Evolutionary conservation across 116 monocot genomes (phyloP).

Genomic region (Iris pallida): DNA sequence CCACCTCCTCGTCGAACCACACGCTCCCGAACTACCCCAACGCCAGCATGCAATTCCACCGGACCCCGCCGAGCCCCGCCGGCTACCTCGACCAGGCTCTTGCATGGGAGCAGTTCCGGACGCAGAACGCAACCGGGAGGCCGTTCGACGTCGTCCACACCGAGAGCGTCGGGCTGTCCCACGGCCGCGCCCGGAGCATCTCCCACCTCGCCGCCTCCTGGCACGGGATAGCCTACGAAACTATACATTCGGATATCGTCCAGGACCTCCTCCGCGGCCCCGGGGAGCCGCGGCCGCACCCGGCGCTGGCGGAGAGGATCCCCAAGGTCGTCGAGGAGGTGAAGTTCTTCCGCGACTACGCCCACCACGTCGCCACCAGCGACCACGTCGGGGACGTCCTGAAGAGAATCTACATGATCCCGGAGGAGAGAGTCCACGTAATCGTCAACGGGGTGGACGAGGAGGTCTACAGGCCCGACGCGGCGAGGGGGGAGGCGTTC

Average conservation of each 20-base stretch:
- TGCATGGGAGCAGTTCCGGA: slow-evolving; percentile 54
- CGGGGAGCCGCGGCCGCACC: slow-evolving; percentile 22
- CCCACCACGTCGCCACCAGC: slow-evolving; percentile 86
- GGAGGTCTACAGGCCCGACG: slow-evolving; percentile 33
- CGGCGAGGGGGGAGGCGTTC: slow-evolving; percentile 23
- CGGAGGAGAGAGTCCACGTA: slow-evolving; percentile 65
- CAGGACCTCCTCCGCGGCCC: slow-evolving; percentile 56
- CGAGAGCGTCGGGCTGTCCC: slow-evolving; percentile 69
- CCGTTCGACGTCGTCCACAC: slow-evolving; percentile 72
- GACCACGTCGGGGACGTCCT: slow-evolving; percentile 86
- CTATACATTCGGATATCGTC: slow-evolving; percentile 78
- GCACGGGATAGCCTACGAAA: slow-evolving; percentile 88
- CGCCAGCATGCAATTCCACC: slow-evolving; percentile 35
- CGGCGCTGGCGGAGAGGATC: slow-evolving; percentile 28
- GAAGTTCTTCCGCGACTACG: slow-evolving; percentile 70
- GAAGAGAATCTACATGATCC: slow-evolving; percentile 80
- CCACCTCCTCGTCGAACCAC: slow-evolving; percentile 30
- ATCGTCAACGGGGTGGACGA: slow-evolving; percentile 87
- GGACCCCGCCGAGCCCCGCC: slow-evolving; percentile 42
- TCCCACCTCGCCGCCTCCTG: slow-evolving; percentile 63
- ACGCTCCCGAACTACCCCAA: neutral
- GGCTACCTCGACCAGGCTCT: slow-evolving; percentile 68
- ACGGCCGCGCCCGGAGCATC: slow-evolving; percentile 56
- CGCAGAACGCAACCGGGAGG: slow-evolving; percentile 32
- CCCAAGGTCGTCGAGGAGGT: slow-evolving; percentile 70